Percentiles rank a stretch among this genome's conserved stretches.
phyloP scores from a whole-genome alignment of 2,329 filamentous ascomycete species.

The Hyphodiscus sp. region DNA sequence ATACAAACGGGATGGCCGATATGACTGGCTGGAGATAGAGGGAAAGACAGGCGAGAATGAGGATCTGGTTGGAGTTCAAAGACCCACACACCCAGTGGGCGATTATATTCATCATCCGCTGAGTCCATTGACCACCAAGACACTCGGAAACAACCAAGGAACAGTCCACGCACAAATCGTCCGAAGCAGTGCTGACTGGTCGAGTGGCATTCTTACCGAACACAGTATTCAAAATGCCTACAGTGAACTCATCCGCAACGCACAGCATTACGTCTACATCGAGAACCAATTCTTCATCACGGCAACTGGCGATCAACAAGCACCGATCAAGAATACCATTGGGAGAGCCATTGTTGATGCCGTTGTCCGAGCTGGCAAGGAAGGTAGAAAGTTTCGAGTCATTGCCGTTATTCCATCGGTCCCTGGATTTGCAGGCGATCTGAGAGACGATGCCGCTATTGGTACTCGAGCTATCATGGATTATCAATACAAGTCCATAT shows the following conservation, averaged over 20 bases:
- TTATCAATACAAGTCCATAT: slow-evolving; percentile 96
- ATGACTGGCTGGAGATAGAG: slow-evolving; percentile 78
- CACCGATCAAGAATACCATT: slow-evolving; percentile 80
- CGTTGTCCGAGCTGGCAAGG: slow-evolving; percentile 71
- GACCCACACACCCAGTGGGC: slow-evolving; percentile 83
- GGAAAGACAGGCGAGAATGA: slow-evolving; percentile 73
- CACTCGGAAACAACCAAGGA: slow-evolving; percentile 54
- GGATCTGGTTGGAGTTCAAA: slow-evolving; percentile 80
- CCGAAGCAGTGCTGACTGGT: slow-evolving; percentile 91
- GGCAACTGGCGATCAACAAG: slow-evolving; percentile 81
- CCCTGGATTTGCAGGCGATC: slow-evolving; percentile 88
- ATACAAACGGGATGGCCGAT: slow-evolving; percentile 81
- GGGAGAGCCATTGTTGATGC: slow-evolving; percentile 88
- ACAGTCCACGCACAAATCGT: slow-evolving; percentile 78
- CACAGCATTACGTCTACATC: slow-evolving; percentile 91
- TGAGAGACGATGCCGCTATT: slow-evolving; percentile 73
- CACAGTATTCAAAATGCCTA: slow-evolving; percentile 87
- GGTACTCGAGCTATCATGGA: slow-evolving; percentile 94
- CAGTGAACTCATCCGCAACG: slow-evolving; percentile 74
- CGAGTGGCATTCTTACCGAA: slow-evolving; percentile 78
- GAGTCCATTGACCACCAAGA: slow-evolving; percentile 61
- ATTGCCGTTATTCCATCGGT: slow-evolving; percentile 88
- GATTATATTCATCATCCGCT: slow-evolving; percentile 79
- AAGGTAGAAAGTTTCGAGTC: slow-evolving; percentile 80
- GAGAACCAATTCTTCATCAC: slow-evolving; percentile 99